Conservation (phyloP, 805 yeast genomes). For the Candida wancherniae region DNA sequence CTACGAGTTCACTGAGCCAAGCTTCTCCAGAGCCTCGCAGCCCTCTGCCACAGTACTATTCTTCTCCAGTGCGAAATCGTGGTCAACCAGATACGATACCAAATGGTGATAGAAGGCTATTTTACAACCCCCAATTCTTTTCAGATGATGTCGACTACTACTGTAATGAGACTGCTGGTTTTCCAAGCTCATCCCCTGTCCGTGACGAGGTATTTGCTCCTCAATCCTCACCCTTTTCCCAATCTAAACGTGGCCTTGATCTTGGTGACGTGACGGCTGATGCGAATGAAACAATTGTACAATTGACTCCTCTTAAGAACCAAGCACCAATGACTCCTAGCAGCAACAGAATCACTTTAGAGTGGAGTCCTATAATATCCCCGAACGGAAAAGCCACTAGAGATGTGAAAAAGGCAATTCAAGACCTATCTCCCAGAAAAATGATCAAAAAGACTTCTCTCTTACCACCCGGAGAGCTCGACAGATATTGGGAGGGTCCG, state of each 20-base stretch:
- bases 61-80: conserved; percentile 25
- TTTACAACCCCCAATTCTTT: conserved; percentile 39
- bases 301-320: conserved; percentile 36
- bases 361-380: conserved; percentile 44
- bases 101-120: conserved; percentile 18
- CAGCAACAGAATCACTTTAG: conserved; percentile 29
- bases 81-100: conserved; percentile 6
- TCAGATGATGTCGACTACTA: conserved; percentile 23
- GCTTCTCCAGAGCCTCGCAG: conserved; percentile 34
- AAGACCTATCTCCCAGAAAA: conserved; percentile 43
- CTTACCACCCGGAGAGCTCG: conserved; percentile 86
- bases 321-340: conserved; percentile 32
- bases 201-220: too few species aligned
- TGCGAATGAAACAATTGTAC: conserved; percentile 37
- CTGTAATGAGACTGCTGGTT: conserved; percentile 14
- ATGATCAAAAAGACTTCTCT: conserved; percentile 57
- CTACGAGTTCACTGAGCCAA: conserved; percentile 27
- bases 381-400: conserved; percentile 25
- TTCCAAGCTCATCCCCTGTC: conserved; percentile 18
- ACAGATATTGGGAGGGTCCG: conserved; percentile 77
- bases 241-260: too few species aligned
- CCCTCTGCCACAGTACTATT: conserved; percentile 13
- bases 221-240: too few species aligned
- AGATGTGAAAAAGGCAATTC: conserved; percentile 23
- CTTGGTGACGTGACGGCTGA: conserved; percentile 32